phyloP scores from a whole-genome alignment of 2,329 filamentous ascomycete genomes.

The Pestalotiopsis sp. region DNA sequence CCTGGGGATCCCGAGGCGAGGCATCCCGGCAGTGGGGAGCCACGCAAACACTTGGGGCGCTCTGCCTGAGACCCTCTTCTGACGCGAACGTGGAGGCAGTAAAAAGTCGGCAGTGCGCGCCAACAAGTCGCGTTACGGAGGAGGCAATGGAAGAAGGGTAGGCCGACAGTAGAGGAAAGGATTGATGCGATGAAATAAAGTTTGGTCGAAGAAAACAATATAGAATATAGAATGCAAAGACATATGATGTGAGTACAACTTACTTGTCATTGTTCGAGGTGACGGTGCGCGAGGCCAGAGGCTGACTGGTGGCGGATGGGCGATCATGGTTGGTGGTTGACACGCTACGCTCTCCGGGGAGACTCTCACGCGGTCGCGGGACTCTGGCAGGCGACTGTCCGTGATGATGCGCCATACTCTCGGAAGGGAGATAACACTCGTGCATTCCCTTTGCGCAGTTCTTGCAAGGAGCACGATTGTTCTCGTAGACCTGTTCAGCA shows the following conservation, averaged over 20 bases:
- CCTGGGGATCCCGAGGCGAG: slow-evolving; percentile 15
- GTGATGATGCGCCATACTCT: slow-evolving; percentile 60
- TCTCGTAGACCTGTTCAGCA: slow-evolving; percentile 64
- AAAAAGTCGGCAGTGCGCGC: slow-evolving; percentile 3
- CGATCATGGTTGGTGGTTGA: slow-evolving; percentile 42
- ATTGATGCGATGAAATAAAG: not conserved
- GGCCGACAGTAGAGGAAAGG: not conserved
- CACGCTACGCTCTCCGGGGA: slow-evolving; percentile 52
- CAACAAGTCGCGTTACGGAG: not conserved
- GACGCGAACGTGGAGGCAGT: slow-evolving; percentile 12
- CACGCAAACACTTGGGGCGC: slow-evolving; percentile 12
- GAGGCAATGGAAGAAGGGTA: not conserved
- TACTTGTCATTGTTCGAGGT: slow-evolving; percentile 55
- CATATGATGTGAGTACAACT: slow-evolving; percentile 22
- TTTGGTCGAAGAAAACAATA: slow-evolving; percentile 7
- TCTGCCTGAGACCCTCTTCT: slow-evolving; percentile 9
- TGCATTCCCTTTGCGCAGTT: slow-evolving; percentile 66
- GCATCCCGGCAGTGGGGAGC: slow-evolving; percentile 13
- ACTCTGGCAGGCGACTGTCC: slow-evolving; percentile 58
- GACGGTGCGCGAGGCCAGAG: slow-evolving; percentile 44
- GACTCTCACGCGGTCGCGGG: slow-evolving; percentile 52
- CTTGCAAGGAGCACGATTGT: slow-evolving; percentile 61
- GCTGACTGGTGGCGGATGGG: slow-evolving; percentile 42
- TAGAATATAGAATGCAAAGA: slow-evolving; percentile 18
- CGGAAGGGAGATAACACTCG: slow-evolving; percentile 62